Evolutionary conservation across 2,329 filamentous ascomycete genomes (phyloP), one percentile per base, ranked within the genome.

Genomic region (Cladophialophora immunda): DNA sequence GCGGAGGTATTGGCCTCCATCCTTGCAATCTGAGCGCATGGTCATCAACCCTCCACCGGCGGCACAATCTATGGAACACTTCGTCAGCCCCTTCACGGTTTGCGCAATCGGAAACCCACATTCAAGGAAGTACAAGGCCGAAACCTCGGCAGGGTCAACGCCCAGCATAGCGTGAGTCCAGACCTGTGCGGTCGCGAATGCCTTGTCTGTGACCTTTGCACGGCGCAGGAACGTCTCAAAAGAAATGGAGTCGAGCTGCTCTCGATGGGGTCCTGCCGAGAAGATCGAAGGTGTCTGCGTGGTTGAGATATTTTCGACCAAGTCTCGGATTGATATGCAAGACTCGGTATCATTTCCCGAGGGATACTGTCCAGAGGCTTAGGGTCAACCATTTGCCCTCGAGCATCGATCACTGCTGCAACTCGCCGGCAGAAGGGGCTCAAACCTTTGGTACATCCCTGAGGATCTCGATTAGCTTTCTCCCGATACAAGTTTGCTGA

Each of bases 1-100:
- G 1, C 85, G 80, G 4, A 87, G 77, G 69, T 85, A 81, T 70
- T 87, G 84, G 0, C 82, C 86, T 4, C 86, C 86, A 53, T 80
- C 72, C 65, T 84, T 82, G 17, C 76, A 71, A 68, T 88, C 85
- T 0, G 84, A 85, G 0, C 83, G 78, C 80, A 88, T 84, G 36
- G 81, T 77, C 66, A 84, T 67, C 2, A 88, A 75, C 0, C 86
- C 86, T 3, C 81, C 81, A 2, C 84, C 83, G 3, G 79, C 80
- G 67, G 81, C 83, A 77, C 82, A 84, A 75, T 88, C 60, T 62
- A 19, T 7, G 17, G 9, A 27, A 30, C 15, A 25, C 4, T 22
- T 22, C 15, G 34, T 53, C 22, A 61, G 47, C 34, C 25, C 17
- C 29, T 29, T 32, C 36, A 13, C 11, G 30, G 15, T 38, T 27